Conservation (phyloP, 805 yeast genomes). For the Metschnikowia borealis region DNA sequence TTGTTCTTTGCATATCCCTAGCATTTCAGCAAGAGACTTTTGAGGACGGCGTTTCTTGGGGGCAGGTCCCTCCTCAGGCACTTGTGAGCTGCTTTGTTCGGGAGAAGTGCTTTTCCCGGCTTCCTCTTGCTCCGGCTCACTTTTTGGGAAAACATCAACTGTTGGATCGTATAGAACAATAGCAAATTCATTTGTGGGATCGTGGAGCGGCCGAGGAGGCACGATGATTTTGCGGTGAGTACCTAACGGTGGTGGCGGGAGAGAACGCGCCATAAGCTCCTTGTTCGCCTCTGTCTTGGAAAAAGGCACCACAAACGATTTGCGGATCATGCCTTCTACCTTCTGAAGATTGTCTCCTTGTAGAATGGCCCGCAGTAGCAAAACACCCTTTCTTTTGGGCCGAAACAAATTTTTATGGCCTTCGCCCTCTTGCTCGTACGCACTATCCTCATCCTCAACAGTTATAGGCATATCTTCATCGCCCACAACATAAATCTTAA, state of each 20-base stretch:
- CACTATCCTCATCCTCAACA: constrained; percentile 8
- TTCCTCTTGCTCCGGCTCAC: constrained; percentile 19
- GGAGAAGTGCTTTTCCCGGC: background rate
- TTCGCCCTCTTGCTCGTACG: constrained; percentile 29
- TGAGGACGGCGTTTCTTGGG: constrained; percentile 44
- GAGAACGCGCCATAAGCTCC: constrained; percentile 26
- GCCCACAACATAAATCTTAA: constrained; percentile 29
- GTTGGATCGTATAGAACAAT: constrained; percentile 95
- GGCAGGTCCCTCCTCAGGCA: constrained; percentile 12
- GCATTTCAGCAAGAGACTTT: constrained; percentile 70
- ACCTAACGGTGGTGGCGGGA: constrained; percentile 81
- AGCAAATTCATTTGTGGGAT: constrained; percentile 90
- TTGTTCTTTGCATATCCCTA: constrained; percentile 61
- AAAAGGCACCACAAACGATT: constrained; percentile 62
- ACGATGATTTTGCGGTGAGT: constrained; percentile 63
- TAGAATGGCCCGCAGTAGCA: constrained; percentile 51
- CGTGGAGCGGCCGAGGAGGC: constrained; percentile 92
- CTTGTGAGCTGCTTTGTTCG: constrained; percentile 6
- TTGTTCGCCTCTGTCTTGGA: constrained; percentile 33
- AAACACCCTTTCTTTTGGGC: constrained; percentile 49
- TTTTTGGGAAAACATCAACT: constrained; percentile 54
- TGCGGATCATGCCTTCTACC: constrained; percentile 35
- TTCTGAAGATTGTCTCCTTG: constrained; percentile 32
- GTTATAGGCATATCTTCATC: constrained; percentile 2
- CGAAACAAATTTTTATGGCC: constrained; percentile 19